Evolutionary conservation across 345 rosid species (phyloP).

Genomic region (Pistacia integerrima): DNA sequence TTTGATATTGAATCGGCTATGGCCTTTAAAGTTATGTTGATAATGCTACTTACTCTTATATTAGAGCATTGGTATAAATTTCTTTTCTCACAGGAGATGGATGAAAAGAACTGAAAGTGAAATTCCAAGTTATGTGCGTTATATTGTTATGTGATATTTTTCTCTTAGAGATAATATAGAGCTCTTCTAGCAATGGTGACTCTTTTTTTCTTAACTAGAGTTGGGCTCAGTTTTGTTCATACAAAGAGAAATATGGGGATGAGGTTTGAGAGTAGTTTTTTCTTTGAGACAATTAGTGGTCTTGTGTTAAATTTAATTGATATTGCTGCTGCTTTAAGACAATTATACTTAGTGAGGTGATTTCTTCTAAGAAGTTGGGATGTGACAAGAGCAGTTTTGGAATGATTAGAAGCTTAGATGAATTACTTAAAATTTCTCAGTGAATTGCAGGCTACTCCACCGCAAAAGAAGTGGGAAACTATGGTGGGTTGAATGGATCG

Average conservation of each 20-base stretch:
- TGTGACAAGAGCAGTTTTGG: neutral
- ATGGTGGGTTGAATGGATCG: constrained; percentile 41
- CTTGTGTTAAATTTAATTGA: neutral
- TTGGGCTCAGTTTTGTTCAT: neutral
- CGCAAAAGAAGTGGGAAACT: constrained; percentile 50
- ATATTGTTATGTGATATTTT: neutral
- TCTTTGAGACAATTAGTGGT: neutral
- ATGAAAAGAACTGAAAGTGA: neutral
- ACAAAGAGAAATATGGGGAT: neutral
- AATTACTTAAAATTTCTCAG: constrained; percentile 25
- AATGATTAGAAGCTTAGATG: constrained; percentile 13
- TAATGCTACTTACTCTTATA: neutral
- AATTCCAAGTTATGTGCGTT: neutral
- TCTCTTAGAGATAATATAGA: neutral
- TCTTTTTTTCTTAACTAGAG: neutral
- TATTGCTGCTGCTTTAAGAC: neutral
- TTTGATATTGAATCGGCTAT: neutral
- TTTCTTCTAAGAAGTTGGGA: neutral
- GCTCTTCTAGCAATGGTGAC: neutral
- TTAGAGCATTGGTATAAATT: too few species aligned
- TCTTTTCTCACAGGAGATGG: too few species aligned
- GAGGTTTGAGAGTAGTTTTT: neutral
- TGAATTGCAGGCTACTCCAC: constrained; percentile 59
- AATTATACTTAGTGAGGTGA: neutral
- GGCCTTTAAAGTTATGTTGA: neutral